These are phyloP conservation scores for Tausonia pullulans DNA, from an alignment of 1,284 basidiomycete genomes.

Conservation along the genomic window DNA sequence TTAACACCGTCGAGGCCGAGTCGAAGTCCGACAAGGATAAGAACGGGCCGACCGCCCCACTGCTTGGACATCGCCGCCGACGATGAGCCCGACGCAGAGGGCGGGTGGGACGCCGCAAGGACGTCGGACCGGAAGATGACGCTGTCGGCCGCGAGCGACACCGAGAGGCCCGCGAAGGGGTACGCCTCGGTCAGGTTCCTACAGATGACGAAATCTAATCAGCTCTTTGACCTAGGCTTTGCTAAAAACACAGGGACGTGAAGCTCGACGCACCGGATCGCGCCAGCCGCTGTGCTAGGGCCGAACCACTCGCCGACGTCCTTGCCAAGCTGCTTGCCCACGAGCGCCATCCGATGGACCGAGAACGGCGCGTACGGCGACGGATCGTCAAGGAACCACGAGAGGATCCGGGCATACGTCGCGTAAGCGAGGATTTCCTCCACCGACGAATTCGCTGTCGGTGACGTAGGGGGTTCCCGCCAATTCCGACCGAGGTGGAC, in stretches of 20 bases:
- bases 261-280: conserved; percentile 57
- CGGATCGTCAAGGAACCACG: conserved; percentile 92
- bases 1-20: conserved; percentile 88
- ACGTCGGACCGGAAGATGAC: conserved; percentile 80
- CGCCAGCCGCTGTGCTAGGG: conserved; percentile 89
- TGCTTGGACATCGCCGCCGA: not conserved
- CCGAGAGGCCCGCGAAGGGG: conserved; percentile 67
- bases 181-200: conserved; percentile 69
- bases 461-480: conserved; percentile 46
- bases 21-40: conserved; percentile 75
- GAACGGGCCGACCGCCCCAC: conserved; percentile 77
- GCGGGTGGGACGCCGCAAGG: conserved; percentile 57
- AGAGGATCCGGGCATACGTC: conserved; percentile 72
- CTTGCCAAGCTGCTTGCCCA: conserved; percentile 88
- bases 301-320: conserved; percentile 98
- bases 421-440: conserved; percentile 30
- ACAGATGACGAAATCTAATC: not conserved
- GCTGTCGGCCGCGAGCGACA: conserved; percentile 71
- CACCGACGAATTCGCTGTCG: conserved; percentile 17
- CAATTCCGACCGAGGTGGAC: conserved; percentile 80
- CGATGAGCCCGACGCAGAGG: conserved; percentile 17
- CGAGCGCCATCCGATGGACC: conserved; percentile 89
- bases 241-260: no score
- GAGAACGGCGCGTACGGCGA: conserved; percentile 82
- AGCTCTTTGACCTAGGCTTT: conserved; percentile 8